Evolutionary conservation across 805 yeast species (phyloP), one percentile per base, ranked within the genome.

Genomic region (Teunomyces funiuensis): DNA sequence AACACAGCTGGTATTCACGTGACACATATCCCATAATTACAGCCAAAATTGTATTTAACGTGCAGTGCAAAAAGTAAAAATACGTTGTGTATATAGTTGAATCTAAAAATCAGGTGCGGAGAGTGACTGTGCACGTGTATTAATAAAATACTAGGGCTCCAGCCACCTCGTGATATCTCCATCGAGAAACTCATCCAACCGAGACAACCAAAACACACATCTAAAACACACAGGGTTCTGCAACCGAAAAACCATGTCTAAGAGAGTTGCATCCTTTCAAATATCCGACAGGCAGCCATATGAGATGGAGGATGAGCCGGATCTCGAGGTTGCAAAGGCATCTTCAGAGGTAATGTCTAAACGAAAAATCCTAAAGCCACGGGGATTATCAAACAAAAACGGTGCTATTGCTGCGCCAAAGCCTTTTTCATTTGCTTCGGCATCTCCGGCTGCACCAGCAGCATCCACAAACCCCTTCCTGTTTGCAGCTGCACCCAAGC

Each of bases 221-320:
- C 22, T 30, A 13, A 15, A 13, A 11, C 14, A 28, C 28, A 22
- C 31, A 27, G 5, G 20, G 26, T 18, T 23, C 13, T n/a, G 16
- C 39, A n/a, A 26, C 28, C 16, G n/a, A n/a, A 23, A n/a, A 30
- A 27, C 10, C 17, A 80, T 80, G 86, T 73, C 83, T 19, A 88
- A 88, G 60, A 75, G 96, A 63, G 65, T 73, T 41, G 88, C 89
- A 15, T 76, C 71, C 39, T 61, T 69, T 15, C 95, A 88, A 60
- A 66, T 87, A 37, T 75, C 80, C 13, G 74, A 76, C 48, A 88
- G 82, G 30, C 33, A 29, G 25, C 41, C 41, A 22, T 67, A 63
- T 27, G 66, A 70, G 28, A 74, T 69, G 13, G 77, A 69, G 4
- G 70, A 64, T 6, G 69, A 50, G 10, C 36, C 40, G 7, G 48